Conservation (phyloP, 768 basidiomycete genomes). For the Polyporus arcularius region DNA sequence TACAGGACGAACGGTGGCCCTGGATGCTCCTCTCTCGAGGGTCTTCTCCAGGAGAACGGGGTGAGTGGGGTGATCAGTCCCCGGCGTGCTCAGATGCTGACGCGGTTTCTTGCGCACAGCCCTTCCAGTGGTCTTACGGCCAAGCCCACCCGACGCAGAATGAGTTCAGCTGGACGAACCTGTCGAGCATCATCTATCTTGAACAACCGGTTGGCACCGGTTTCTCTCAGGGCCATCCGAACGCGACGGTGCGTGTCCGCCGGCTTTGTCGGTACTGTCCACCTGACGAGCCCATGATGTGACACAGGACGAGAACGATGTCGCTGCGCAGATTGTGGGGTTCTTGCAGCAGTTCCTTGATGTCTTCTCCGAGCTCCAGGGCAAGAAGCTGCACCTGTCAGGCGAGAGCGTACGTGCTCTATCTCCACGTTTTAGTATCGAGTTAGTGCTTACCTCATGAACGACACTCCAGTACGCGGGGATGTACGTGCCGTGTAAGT, state of each 20-base stretch:
- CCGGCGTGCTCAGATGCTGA: neutral
- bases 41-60: slow-evolving; percentile 73
- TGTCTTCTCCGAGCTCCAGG: slow-evolving; percentile 72
- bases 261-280: neutral
- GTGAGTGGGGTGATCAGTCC: slow-evolving; percentile 37
- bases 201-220: slow-evolving; percentile 84
- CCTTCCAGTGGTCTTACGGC: slow-evolving; percentile 65
- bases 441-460: neutral
- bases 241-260: slow-evolving; percentile 39
- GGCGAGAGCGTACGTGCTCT: slow-evolving; percentile 68
- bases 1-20: slow-evolving; percentile 80
- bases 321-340: slow-evolving; percentile 56
- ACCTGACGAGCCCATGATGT: neutral
- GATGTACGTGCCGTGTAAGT: slow-evolving; percentile 61
- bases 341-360: slow-evolving; percentile 78
- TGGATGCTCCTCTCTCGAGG: slow-evolving; percentile 75
- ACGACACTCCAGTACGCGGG: slow-evolving; percentile 61
- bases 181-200: slow-evolving; percentile 72
- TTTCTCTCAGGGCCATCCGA: slow-evolving; percentile 69
- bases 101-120: slow-evolving; percentile 38
- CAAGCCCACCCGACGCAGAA: slow-evolving; percentile 65
- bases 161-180: slow-evolving; percentile 76
- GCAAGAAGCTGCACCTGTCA: slow-evolving; percentile 67
- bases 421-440: neutral
- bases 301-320: slow-evolving; percentile 49